A percentile compares a stretch with the other conserved stretches of the same genome.
phyloP scores from a whole-genome alignment of 768 basidiomycete species.

The Rhodotorula babjevae region DNA sequence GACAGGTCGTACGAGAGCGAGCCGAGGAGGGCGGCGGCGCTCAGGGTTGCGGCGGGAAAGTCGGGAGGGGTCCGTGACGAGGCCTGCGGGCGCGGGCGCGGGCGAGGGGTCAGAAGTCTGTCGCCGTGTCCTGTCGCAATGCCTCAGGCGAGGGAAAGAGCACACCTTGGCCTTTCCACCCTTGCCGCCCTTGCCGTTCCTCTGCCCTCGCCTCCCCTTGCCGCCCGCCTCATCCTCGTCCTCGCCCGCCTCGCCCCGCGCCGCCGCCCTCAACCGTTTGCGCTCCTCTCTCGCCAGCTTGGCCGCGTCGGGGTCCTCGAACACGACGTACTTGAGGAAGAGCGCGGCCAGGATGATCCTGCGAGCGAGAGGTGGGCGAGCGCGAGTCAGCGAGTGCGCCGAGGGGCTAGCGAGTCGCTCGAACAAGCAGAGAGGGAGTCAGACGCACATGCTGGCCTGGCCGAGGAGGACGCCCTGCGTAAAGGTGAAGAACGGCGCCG shows the following conservation, averaged over 20 bases:
- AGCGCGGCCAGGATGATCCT: conserved; percentile 48
- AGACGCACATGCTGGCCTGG: conserved; percentile 78
- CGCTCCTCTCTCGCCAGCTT: conserved; percentile 1
- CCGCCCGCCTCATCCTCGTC: neutral
- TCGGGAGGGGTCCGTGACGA: neutral
- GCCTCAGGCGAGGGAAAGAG: neutral
- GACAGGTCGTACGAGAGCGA: conserved; percentile 50
- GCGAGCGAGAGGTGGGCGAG: neutral
- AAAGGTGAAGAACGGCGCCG: conserved; percentile 57
- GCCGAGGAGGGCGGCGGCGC: conserved; percentile 41
- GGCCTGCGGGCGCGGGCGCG: neutral
- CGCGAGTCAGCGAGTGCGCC: neutral
- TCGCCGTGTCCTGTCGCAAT: neutral
- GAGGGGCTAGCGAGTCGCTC: too few species aligned
- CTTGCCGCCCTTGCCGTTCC: neutral
- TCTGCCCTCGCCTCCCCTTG: conserved; percentile 2
- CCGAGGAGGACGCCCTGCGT: conserved; percentile 91
- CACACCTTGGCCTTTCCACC: conserved; percentile 6
- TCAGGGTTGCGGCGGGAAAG: neutral
- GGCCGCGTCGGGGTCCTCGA: conserved; percentile 57
- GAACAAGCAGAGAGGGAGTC: conserved; percentile 47
- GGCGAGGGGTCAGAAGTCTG: neutral
- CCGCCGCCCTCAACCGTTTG: neutral
- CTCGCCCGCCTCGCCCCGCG: neutral
- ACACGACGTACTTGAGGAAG: conserved; percentile 90